phyloP scores from a whole-genome alignment of 176 grass and related monocot species.

The Hsuehochloa calcarea region DNA sequence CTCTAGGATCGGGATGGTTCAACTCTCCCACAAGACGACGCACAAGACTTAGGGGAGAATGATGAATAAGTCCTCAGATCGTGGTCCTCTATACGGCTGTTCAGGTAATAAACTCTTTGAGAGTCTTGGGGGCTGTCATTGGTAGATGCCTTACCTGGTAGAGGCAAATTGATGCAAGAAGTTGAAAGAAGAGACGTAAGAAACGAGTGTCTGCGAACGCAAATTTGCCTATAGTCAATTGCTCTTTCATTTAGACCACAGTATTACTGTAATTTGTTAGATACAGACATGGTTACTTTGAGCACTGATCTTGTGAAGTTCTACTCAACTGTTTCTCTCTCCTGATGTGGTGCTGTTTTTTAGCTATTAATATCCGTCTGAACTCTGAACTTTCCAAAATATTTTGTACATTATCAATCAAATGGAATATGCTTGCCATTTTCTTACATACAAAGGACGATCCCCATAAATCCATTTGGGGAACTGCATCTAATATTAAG shows the following conservation, averaged over 20 bases:
- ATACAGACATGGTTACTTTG: neutral
- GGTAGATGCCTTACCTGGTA: neutral
- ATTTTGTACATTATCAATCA: neutral
- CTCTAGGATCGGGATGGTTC: too few species aligned
- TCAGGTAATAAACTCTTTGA: neutral
- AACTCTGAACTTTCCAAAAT: neutral
- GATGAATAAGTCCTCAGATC: too few species aligned
- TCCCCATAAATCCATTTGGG: neutral
- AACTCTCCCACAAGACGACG: too few species aligned
- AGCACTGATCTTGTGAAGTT: neutral
- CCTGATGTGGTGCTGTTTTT: neutral
- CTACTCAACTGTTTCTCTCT: neutral
- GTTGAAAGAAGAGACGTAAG: neutral
- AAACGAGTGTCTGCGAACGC: too few species aligned
- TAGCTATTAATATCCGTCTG: neutral
- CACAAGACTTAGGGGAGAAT: too few species aligned
- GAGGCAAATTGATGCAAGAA: neutral
- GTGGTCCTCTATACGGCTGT: neutral
- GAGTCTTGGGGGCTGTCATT: neutral
- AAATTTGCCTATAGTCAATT: too few species aligned
- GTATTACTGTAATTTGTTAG: too few species aligned
- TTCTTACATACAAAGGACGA: neutral
- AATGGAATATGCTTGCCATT: neutral
- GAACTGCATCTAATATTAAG: too few species aligned
- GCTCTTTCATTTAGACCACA: too few species aligned